Conservation (phyloP, 345 rosid species). For the Reutealis trisperma region DNA sequence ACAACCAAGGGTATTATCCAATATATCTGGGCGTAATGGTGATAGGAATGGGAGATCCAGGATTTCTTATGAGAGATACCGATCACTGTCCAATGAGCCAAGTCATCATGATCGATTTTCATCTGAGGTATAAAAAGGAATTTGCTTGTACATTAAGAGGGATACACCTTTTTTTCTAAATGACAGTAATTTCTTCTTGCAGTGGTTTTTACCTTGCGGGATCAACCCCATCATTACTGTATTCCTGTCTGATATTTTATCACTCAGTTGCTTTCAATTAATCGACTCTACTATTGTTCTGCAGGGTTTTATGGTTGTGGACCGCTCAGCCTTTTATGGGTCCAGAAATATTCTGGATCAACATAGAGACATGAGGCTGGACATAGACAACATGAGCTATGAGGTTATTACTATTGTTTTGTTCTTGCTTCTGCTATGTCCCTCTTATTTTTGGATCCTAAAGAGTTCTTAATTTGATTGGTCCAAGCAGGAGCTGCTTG, state of each 20-base stretch:
- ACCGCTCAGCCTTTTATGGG: slow-evolving; percentile 52
- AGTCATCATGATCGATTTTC: slow-evolving; percentile 53
- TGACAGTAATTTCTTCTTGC: background rate
- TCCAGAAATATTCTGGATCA: slow-evolving; percentile 66
- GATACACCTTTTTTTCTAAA: too few species aligned
- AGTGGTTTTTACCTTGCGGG: background rate
- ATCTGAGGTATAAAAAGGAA: slow-evolving; percentile 51
- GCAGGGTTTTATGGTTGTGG: slow-evolving; percentile 63
- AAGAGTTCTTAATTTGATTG: slow-evolving; percentile 15
- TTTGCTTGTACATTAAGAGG: background rate
- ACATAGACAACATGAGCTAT: slow-evolving; percentile 81
- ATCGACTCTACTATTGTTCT: slow-evolving; percentile 12
- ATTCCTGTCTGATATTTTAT: background rate
- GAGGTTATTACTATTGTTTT: slow-evolving; percentile 54
- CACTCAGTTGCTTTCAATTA: background rate
- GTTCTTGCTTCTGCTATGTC: background rate
- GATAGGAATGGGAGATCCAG: slow-evolving; percentile 72
- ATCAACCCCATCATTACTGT: background rate
- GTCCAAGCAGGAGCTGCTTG: slow-evolving; percentile 70
- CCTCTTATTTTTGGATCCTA: background rate
- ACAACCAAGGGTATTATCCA: slow-evolving; percentile 54
- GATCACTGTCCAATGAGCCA: slow-evolving; percentile 51
- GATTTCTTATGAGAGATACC: slow-evolving; percentile 60
- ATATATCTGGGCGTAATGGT: slow-evolving; percentile 55
- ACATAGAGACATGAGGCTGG: slow-evolving; percentile 87